These are phyloP conservation scores for Leccinum aurantiacum DNA, from an alignment of 768 basidiomycete species.

Conservation along the genomic window DNA sequence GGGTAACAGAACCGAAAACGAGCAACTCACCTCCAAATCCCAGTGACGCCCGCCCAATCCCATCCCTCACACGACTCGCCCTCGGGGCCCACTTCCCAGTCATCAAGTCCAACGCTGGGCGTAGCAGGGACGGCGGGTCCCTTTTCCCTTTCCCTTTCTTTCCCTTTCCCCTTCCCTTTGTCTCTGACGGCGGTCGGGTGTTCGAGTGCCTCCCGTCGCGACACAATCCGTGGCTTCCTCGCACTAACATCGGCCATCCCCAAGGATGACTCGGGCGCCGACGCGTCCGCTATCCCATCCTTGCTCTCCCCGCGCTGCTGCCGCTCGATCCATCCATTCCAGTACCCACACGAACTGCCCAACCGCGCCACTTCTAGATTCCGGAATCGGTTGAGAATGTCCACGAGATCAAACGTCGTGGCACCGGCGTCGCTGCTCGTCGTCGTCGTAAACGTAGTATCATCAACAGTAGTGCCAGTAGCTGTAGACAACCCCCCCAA, in stretches of 20 bases:
- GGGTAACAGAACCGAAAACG: too few relatives aligned
- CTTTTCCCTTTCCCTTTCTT: not conserved
- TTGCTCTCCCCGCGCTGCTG: not conserved
- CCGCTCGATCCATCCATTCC: slow-evolving; percentile 30
- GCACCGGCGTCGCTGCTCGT: not conserved
- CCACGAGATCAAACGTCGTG: slow-evolving; percentile 10
- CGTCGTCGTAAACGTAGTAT: not conserved
- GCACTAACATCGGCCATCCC: not conserved
- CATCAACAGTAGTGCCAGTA: not conserved
- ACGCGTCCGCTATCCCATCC: not conserved
- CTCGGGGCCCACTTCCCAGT: slow-evolving; percentile 25
- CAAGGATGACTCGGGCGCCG: not conserved
- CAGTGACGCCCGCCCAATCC: slow-evolving; percentile 61
- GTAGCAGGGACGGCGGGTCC: not conserved
- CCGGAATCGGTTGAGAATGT: slow-evolving; percentile 31
- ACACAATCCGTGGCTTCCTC: slow-evolving; percentile 20
- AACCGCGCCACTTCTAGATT: slow-evolving; percentile 39
- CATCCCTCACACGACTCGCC: slow-evolving; percentile 41
- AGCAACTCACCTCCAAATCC: slow-evolving; percentile 50
- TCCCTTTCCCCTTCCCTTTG: slow-evolving; percentile 20
- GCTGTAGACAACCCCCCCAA: not conserved
- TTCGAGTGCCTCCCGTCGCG: slow-evolving; percentile 14
- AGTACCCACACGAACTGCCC: slow-evolving; percentile 43
- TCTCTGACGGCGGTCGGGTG: not conserved
- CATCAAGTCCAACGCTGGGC: not conserved